Conservation (phyloP, 1,139 yeast genomes). For the Geotrichum candidum region DNA sequence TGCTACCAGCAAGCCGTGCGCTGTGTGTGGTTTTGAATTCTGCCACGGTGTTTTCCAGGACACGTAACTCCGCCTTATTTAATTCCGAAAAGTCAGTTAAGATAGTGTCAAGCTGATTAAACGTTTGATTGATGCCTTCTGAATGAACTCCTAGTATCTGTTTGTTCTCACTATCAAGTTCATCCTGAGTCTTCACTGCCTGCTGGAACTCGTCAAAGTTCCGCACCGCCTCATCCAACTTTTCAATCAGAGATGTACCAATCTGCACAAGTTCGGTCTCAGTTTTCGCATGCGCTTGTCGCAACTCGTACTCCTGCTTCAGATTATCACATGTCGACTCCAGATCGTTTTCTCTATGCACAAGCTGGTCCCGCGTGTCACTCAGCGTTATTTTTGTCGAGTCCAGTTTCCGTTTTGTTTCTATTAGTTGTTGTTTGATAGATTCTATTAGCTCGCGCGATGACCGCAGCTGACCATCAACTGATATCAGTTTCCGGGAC, state of each 20-base stretch:
- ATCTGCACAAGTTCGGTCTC: conserved; percentile 30
- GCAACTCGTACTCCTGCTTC: conserved; percentile 25
- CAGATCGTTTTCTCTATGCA: conserved; percentile 23
- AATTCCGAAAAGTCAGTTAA: conserved; percentile 8
- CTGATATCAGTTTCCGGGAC: conserved; percentile 41
- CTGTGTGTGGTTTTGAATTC: conserved; percentile 19
- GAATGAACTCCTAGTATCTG: conserved; percentile 20
- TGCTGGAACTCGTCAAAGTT: conserved; percentile 28
- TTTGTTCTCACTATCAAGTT: conserved; percentile 20
- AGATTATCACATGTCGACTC: conserved; percentile 24
- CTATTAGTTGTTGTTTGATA: conserved; percentile 25
- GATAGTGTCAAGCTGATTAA: conserved; percentile 18
- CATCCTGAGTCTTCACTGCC: conserved; percentile 22
- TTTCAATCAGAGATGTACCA: conserved; percentile 28
- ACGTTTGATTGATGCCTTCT: conserved; percentile 9
- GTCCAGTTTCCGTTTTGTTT: conserved; percentile 29
- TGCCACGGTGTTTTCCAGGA: conserved; percentile 5
- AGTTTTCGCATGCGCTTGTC: conserved; percentile 32
- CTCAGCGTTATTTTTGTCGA: conserved; percentile 19
- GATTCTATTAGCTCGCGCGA: conserved; percentile 32
- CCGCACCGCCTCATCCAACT: conserved; percentile 27
- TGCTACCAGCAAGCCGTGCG: conserved; percentile 18
- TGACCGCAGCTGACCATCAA: conserved; percentile 41
- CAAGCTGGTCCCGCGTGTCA: conserved; percentile 21
- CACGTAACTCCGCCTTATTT: conserved; percentile 3